These are phyloP conservation scores for Globisporangium abappressorium DNA, from an alignment of 352 stramenopile species.

Conservation along the genomic window DNA sequence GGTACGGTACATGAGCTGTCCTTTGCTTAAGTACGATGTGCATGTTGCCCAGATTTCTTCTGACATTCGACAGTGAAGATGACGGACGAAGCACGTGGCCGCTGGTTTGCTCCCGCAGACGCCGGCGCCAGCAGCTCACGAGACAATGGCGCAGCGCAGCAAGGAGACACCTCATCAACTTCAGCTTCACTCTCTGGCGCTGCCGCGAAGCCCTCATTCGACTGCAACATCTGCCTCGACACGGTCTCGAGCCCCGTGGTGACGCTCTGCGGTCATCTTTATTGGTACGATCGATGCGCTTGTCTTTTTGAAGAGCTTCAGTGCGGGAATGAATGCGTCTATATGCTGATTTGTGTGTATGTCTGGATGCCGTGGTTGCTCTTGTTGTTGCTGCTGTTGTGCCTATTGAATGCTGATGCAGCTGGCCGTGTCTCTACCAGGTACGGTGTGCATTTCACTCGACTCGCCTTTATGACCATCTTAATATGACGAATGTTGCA, in stretches of 20 bases:
- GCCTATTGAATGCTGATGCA: constrained; percentile 17
- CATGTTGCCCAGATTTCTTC: not conserved
- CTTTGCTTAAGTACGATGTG: not conserved
- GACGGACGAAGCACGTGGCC: constrained; percentile 3
- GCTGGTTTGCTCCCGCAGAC: constrained; percentile 5
- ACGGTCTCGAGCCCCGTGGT: constrained; percentile 83
- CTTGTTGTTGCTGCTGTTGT: constrained; percentile 2
- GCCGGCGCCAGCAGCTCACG: not conserved
- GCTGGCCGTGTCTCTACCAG: constrained; percentile 85
- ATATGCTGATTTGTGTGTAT: not conserved
- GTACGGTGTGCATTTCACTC: constrained; percentile 20
- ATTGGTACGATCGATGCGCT: constrained; percentile 53
- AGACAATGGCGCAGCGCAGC: not conserved
- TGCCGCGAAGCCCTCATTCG: constrained; percentile 39
- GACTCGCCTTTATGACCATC: not conserved
- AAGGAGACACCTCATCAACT: not conserved
- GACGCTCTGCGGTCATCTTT: constrained; percentile 89
- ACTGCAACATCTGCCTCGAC: constrained; percentile 91
- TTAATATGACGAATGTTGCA: not conserved
- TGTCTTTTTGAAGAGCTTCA: not conserved
- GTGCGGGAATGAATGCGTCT: not conserved
- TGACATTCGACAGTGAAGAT: not conserved
- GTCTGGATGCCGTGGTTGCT: constrained; percentile 9
- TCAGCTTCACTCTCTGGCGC: not conserved
- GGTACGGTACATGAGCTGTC: not conserved